A percentile compares a stretch with the other conserved stretches of the same genome.
Conservation (phyloP, 2,329 filamentous ascomycete species). For the Pezizomycotina sp. region DNA sequence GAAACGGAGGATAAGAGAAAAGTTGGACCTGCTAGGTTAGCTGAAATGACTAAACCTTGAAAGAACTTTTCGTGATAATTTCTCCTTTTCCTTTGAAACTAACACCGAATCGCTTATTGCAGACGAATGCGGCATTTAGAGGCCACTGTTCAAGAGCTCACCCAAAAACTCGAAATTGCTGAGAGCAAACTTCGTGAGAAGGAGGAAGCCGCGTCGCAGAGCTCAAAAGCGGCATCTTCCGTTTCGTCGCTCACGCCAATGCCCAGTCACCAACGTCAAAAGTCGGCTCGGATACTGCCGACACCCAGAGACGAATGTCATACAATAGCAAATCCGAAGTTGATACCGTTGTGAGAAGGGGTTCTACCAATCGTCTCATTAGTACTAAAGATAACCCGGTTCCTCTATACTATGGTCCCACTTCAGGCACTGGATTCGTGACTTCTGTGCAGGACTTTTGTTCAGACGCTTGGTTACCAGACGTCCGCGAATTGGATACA, state of each 20-base stretch:
- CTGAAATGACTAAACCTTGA: conserved; percentile 1
- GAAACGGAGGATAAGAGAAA: conserved; percentile 23
- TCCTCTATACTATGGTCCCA: too few relatives aligned
- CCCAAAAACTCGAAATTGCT: conserved; percentile 22
- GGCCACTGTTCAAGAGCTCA: conserved; percentile 22
- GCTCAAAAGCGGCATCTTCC: conserved; percentile 4
- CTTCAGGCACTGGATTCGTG: conserved; percentile 16
- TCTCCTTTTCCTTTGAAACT: not conserved
- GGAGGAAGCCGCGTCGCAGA: conserved; percentile 6
- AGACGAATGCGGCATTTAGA: conserved; percentile 24
- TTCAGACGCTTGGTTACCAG: conserved; percentile 15
- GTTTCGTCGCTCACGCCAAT: conserved; percentile 11
- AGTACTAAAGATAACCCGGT: too few relatives aligned
- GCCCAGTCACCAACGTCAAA: conserved; percentile 10
- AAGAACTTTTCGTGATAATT: not conserved
- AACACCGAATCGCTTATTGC: conserved; percentile 3
- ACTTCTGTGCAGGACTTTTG: conserved; percentile 18
- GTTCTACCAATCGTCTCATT: too few relatives aligned
- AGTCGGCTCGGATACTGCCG: conserved; percentile 9
- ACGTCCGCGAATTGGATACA: conserved; percentile 14
- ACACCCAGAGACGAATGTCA: conserved; percentile 12
- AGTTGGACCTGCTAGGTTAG: conserved; percentile 24
- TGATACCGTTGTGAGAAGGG: conserved; percentile 16
- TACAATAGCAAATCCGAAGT: conserved; percentile 12
- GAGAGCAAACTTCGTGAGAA: conserved; percentile 20